Base-by-base conservation (phyloP, 352 stramenopile genomes). In the Phytophthora litchii region DNA sequence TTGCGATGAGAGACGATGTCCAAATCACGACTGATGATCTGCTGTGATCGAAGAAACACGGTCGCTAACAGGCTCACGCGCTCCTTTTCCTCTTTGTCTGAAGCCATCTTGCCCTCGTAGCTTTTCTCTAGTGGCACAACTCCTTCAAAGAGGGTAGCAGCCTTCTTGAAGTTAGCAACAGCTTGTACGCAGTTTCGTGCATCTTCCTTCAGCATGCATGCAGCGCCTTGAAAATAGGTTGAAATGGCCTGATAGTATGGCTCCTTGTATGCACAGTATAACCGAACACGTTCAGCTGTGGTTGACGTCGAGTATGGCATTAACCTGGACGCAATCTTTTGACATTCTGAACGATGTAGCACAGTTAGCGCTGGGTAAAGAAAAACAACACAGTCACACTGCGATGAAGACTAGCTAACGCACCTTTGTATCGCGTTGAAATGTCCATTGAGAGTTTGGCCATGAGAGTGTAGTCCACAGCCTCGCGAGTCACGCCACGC, bases 1-100 rank as follows among this genome's bases (percentile, higher is more conserved):
- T 91, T 91, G 42, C 81, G 77, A 34, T 82, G 72, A 0, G 81
- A 81, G 40, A 84, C 74, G 44, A 91, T 86, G 51, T 91, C 77
- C 19, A 91, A 32, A 37, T 89, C 79, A 40, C 81, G 75, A 53
- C 85, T 66, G 36, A 91, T 71, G 35, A 91, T 83, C 54, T 88
- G 73, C 54, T 84, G 68, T 23, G 73, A 76, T n/a, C 81, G 75
- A 45, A 80, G 36, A 58, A 83, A 86, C 13, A 87, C 55, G 2
- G 66, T 50, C 29, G 67, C 59, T 51, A 88, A 60, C 35, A 71
- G 68, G 9, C 64, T 43, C 44, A 71, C 46, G 7, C 76, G 76
- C 17, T 72, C 41, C 13, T 63, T 77, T 53, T 80, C 72, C 9
- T 77, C 54, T 37, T 74, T 72, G 38, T 74, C 52, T 9, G 44